These are phyloP conservation scores for Chlorophyllum brunneum DNA, from an alignment of 768 basidiomycete genomes.

Conservation along the genomic window DNA sequence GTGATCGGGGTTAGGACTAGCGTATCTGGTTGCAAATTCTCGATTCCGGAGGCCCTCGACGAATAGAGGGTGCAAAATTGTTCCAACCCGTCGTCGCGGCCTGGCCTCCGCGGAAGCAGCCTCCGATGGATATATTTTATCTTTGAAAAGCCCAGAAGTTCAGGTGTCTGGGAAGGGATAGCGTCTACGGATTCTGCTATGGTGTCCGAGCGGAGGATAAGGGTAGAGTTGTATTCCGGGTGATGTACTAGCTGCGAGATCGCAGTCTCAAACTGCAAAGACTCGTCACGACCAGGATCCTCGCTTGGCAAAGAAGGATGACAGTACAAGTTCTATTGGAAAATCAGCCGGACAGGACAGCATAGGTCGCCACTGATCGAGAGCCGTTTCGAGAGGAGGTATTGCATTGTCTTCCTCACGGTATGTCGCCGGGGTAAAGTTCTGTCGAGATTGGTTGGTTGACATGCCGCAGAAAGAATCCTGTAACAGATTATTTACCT, in stretches of 20 bases:
- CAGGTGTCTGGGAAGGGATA: conserved; percentile 31
- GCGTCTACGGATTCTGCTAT: conserved; percentile 35
- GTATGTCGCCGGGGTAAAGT: background rate
- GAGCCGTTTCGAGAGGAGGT: background rate
- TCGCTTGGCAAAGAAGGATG: background rate
- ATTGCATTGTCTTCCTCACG: background rate
- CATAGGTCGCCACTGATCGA: conserved; percentile 17
- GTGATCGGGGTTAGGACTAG: conserved; percentile 63
- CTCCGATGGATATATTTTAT: conserved; percentile 59
- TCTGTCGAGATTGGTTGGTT: background rate
- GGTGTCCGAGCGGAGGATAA: conserved; percentile 83
- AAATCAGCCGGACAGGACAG: conserved; percentile 23
- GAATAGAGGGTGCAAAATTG: conserved; percentile 78
- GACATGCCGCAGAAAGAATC: background rate
- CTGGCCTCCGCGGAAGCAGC: conserved; percentile 76
- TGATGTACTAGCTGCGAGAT: conserved; percentile 75
- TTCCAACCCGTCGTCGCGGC: conserved; percentile 67
- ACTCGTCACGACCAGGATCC: background rate
- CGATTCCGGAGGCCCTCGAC: conserved; percentile 12
- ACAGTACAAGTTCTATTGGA: conserved; percentile 22
- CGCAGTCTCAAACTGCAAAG: conserved; percentile 65
- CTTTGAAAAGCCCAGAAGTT: conserved; percentile 31
- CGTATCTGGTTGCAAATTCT: conserved; percentile 14
- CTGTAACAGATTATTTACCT: background rate
- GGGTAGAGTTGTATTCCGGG: conserved; percentile 90